Percentiles rank a stretch among this genome's conserved stretches.
Conservation (phyloP, 2,329 filamentous ascomycete genomes). For the Ceratocystis variospora region DNA sequence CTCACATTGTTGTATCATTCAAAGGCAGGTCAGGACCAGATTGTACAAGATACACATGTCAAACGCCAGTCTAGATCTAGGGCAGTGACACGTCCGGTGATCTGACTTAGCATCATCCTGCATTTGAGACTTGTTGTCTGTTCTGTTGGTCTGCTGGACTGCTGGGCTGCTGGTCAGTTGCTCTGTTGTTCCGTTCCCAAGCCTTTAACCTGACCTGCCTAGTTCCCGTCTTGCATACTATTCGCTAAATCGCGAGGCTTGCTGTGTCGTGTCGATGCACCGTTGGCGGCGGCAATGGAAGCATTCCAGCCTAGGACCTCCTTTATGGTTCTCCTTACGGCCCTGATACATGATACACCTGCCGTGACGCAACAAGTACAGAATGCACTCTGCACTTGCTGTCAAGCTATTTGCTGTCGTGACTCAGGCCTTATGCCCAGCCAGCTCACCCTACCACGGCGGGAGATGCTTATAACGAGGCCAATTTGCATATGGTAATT, state of each 20-base stretch:
- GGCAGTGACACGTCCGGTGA: not conserved
- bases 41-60: not conserved
- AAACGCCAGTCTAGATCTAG: not conserved
- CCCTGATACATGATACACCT: conserved; percentile 1
- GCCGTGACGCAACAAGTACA: not conserved
- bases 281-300: not conserved
- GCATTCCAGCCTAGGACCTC: not conserved
- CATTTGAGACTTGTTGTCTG: not conserved
- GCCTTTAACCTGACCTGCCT: too few species aligned
- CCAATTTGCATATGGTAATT: not conserved
- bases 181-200: not conserved
- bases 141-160: not conserved
- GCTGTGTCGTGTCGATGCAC: not conserved
- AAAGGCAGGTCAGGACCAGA: not conserved
- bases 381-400: not conserved
- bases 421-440: not conserved
- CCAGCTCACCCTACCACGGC: not conserved
- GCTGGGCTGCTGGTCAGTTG: not conserved
- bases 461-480: not conserved
- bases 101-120: not conserved
- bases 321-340: not conserved
- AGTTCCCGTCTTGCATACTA: not conserved
- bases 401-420: not conserved
- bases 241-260: not conserved
- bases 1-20: not conserved